phyloP scores from a whole-genome alignment of 768 basidiomycete species.

The Termitomyces sp. region DNA sequence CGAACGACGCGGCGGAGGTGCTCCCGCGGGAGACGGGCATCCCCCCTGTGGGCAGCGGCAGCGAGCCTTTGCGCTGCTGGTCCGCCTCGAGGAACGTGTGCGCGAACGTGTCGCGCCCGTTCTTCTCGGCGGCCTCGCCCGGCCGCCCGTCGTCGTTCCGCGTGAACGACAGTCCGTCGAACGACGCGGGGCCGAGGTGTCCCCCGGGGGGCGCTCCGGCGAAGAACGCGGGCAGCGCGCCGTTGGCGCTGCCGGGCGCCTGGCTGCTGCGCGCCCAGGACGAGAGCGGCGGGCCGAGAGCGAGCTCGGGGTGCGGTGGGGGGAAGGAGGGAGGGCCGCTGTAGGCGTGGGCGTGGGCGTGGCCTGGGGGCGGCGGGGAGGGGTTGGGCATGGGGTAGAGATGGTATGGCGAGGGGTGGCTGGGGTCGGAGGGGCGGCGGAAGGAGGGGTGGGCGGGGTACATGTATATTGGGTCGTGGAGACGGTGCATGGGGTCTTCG shows the following conservation, averaged over 20 bases:
- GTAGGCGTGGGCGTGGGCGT: background rate
- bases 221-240: slow-evolving; percentile 1
- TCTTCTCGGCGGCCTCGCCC: slow-evolving; percentile 1
- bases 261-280: slow-evolving; percentile 6
- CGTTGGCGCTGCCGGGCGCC: background rate
- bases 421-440: slow-evolving; percentile 1
- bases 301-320: background rate
- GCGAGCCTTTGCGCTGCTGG: slow-evolving; percentile 8
- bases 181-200: background rate
- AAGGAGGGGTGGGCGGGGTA: background rate
- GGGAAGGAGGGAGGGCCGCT: background rate
- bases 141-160: slow-evolving; percentile 5
- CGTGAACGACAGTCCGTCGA: slow-evolving; percentile 1
- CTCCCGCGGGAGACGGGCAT: background rate
- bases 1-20: slow-evolving; percentile 13
- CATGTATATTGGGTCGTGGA: slow-evolving; percentile 7
- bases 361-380: slow-evolving; percentile 1
- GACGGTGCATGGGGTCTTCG: slow-evolving; percentile 3
- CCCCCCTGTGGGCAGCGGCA: background rate
- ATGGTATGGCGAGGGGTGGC: background rate
- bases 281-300: background rate
- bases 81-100: slow-evolving; percentile 27
- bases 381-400: slow-evolving; percentile 4
- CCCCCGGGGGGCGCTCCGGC: background rate
- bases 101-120: slow-evolving; percentile 19